Percentiles rank a stretch among this genome's conserved stretches.
phyloP scores from a whole-genome alignment of 768 basidiomycete genomes.

The Mycena metata region DNA sequence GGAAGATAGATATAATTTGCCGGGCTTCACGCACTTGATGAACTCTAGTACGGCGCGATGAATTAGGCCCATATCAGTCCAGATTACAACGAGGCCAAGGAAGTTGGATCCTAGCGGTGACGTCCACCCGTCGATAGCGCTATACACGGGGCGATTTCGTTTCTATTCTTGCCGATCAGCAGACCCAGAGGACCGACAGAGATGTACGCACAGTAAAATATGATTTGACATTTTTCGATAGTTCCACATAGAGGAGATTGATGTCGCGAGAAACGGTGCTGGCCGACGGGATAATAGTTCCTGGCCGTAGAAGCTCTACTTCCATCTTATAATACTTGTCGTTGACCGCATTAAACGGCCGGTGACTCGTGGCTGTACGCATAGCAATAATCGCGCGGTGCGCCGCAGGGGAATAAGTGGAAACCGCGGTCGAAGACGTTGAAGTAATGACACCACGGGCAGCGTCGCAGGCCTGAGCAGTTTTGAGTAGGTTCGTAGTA shows the following conservation, averaged over 20 bases:
- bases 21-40: neutral
- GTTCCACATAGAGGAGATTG: conserved; percentile 36
- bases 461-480: neutral
- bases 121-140: neutral
- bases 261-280: conserved; percentile 44
- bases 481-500: neutral
- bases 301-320: conserved; percentile 49
- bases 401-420: conserved; percentile 32
- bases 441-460: neutral
- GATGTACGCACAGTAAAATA: conserved; percentile 17
- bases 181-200: no score
- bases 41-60: neutral
- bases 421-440: neutral
- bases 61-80: neutral
- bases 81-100: neutral
- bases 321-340: conserved; percentile 47
- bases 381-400: conserved; percentile 46
- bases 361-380: conserved; percentile 38
- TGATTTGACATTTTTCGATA: conserved; percentile 36
- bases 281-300: conserved; percentile 41
- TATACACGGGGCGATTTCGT: neutral
- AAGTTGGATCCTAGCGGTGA: neutral
- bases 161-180: neutral
- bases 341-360: conserved; percentile 45
- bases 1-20: no score